phyloP scores from a whole-genome alignment of 306 rosid species.

The Pterocarpus santalinus region DNA sequence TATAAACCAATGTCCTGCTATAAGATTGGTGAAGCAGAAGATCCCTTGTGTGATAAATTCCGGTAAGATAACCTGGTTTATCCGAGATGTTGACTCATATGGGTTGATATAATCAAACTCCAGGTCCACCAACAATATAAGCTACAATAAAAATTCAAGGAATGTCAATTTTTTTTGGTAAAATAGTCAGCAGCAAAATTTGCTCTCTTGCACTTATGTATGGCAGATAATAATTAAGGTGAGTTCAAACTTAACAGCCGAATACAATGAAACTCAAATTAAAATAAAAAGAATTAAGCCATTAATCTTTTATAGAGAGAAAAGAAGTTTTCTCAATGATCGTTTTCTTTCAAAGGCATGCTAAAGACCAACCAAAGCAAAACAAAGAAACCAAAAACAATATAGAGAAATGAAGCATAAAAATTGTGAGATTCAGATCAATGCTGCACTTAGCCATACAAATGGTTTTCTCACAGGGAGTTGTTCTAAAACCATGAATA shows the following conservation, averaged over 20 bases:
- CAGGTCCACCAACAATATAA: constrained; percentile 85
- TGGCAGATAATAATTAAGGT: background rate
- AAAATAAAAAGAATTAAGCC: background rate
- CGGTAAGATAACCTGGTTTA: constrained; percentile 75
- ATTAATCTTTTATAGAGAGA: background rate
- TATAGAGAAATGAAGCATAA: background rate
- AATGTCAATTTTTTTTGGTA: background rate
- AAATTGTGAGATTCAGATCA: constrained; percentile 3
- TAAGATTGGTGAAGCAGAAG: constrained; percentile 67
- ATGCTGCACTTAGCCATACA: background rate
- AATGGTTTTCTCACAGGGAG: background rate
- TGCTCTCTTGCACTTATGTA: constrained; percentile 6
- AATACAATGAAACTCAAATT: constrained; percentile 10
- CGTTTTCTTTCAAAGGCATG: constrained; percentile 27
- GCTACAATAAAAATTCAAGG: constrained; percentile 61
- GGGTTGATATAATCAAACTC: constrained; percentile 96
- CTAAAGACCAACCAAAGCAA: background rate
- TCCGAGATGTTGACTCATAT: constrained; percentile 80
- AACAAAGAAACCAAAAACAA: no score
- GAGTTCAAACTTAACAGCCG: background rate
- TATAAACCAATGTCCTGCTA: constrained; percentile 79
- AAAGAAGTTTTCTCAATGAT: background rate
- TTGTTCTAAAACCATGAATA: constrained; percentile 18
- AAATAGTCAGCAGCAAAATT: background rate
- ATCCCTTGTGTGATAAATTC: constrained; percentile 80